Percentiles rank a stretch among this genome's conserved stretches.
Evolutionary conservation across 2,329 filamentous ascomycete genomes (phyloP).

Genomic region (Gaeumannomyces tritici): DNA sequence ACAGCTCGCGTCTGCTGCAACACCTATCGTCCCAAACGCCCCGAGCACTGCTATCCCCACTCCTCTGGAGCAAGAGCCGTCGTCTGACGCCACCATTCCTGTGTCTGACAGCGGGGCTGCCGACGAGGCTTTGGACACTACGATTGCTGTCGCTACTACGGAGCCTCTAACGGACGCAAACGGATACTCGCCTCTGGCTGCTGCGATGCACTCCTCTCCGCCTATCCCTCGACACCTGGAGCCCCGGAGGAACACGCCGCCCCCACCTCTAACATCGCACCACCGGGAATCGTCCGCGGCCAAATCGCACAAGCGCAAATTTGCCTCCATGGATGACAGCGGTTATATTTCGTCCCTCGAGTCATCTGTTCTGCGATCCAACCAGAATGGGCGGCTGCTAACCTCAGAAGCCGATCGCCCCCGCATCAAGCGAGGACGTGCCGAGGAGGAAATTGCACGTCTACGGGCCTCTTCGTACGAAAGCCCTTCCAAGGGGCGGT

Average conservation of each 20-base stretch:
- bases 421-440: slow-evolving; percentile 76
- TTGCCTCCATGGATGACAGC: slow-evolving; percentile 76
- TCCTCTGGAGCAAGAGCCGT: slow-evolving; percentile 37
- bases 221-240: slow-evolving; percentile 56
- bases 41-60: neutral
- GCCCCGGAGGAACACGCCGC: slow-evolving; percentile 63
- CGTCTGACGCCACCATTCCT: slow-evolving; percentile 70
- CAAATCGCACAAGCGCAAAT: slow-evolving; percentile 66
- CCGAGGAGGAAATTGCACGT: slow-evolving; percentile 91
- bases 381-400: slow-evolving; percentile 52
- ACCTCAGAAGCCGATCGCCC: slow-evolving; percentile 76
- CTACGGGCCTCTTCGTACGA: slow-evolving; percentile 89
- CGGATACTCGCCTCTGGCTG: slow-evolving; percentile 60
- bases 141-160: slow-evolving; percentile 25
- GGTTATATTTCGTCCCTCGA: slow-evolving; percentile 96
- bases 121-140: slow-evolving; percentile 40
- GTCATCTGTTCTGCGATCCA: slow-evolving; percentile 73
- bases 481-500: slow-evolving; percentile 67
- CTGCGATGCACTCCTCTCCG: slow-evolving; percentile 80
- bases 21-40: neutral
- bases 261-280: slow-evolving; percentile 41
- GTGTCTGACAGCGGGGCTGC: slow-evolving; percentile 54
- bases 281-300: slow-evolving; percentile 46
- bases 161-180: slow-evolving; percentile 29
- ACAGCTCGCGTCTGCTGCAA: slow-evolving; percentile 13